Evolutionary conservation across 2,329 filamentous ascomycete genomes (phyloP), one percentile per base, ranked within the genome.

Genomic region (Cladophialophora yegresii): DNA sequence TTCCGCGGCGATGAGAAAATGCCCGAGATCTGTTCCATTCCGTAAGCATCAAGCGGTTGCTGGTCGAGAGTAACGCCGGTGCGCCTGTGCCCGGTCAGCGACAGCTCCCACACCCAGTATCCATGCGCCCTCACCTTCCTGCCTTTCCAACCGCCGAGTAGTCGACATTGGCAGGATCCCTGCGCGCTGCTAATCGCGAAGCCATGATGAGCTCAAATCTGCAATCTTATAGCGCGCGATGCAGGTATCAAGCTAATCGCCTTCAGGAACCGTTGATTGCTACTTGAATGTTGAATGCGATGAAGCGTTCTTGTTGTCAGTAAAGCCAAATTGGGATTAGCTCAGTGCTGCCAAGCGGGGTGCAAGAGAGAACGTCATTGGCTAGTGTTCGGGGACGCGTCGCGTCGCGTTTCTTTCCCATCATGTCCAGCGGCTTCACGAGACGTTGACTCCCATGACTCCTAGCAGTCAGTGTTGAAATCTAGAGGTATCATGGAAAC

Each of bases 1-100:
- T 88, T 90, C 69, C 86, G 85, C 13, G 93, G 92, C 22, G 93
- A 96, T 8, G 93, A 97, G 77, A 96, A 96, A 69, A 98, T 86
- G 70, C 87, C 86, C 40, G 93, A 90, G 64, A 96, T 84, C 40
- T 91, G 89, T 75, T 97, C 92, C 81, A 99, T 87, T 76, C 93
- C 95, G 82, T 96, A 83, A 75, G 96, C 92, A 78, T 98, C 93
- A 78, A 92, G 89, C 66, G 88, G 82, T 58, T 91, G 91, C 61
- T 96, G 91, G 72, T 87, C 86, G 33, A 98, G 78, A 0, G 87
- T 89, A 28, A 96, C 85, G 51, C 95, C 95, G 0, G 95, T 99
- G 84, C 96, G 96, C 71, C 93, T 97, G 71, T 56, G 58, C 20
- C 56, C 54, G n/a, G 69, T 67, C 43, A 65, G 61, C 22, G 71